These are phyloP conservation scores for Amesomyces nigricolor DNA, from an alignment of 2,329 filamentous ascomycete species.

Conservation along the genomic window DNA sequence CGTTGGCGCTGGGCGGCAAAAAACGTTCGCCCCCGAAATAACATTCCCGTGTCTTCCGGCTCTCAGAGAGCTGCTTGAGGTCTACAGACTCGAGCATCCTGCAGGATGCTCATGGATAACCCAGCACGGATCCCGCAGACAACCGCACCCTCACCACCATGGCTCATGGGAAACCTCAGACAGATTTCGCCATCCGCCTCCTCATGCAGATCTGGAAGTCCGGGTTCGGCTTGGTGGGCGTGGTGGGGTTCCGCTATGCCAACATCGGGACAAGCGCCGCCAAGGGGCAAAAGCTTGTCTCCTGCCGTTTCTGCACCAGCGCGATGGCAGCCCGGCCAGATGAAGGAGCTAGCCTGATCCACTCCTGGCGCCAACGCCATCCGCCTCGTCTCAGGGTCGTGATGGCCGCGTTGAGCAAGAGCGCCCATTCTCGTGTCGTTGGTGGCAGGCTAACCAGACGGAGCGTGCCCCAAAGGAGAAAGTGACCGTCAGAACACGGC, in stretches of 20 bases:
- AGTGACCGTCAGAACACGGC: no score
- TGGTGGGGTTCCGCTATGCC: neutral
- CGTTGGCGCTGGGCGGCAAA: neutral
- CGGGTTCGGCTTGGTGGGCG: neutral
- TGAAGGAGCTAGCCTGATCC: neutral
- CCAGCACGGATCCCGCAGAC: neutral
- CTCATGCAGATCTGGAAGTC: no score
- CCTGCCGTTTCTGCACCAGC: conserved; percentile 14
- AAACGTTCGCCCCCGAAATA: no score
- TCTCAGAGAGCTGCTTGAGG: neutral
- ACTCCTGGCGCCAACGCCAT: neutral
- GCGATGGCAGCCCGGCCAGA: neutral
- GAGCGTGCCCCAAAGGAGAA: no score
- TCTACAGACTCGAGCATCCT: neutral
- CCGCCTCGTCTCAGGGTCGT: neutral
- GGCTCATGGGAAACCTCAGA: no score
- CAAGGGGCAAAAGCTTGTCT: conserved; percentile 15
- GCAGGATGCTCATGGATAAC: no score
- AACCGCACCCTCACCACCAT: neutral
- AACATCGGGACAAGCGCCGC: neutral
- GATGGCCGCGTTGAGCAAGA: neutral
- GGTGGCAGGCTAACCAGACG: no score
- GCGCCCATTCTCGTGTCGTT: no score
- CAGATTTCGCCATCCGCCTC: no score
- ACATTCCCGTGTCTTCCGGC: no score